Evolutionary conservation across 192 early-diverging fungal genomes (phyloP).

Genomic region (Entomortierella lignicola): DNA sequence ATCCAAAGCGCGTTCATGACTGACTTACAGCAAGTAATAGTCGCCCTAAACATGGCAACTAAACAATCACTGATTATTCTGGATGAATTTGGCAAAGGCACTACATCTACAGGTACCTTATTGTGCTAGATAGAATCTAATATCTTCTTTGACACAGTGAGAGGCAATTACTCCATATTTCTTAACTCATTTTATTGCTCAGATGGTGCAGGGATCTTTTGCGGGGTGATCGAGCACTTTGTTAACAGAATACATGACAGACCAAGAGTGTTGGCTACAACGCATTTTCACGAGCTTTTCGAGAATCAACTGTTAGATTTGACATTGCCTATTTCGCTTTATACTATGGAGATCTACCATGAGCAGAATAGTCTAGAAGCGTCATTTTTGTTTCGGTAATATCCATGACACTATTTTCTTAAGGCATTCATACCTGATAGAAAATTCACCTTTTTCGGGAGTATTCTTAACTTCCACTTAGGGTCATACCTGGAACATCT

Average conservation of each 20-base stretch:
- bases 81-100: conserved; percentile 92
- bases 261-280: conserved; percentile 80
- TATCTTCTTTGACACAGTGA: background rate
- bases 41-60: conserved; percentile 65
- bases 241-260: conserved; percentile 54
- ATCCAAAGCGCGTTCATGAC: conserved; percentile 78
- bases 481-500: conserved; percentile 55
- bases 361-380: conserved; percentile 52
- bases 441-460: background rate
- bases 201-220: conserved; percentile 87
- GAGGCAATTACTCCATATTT: background rate
- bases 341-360: conserved; percentile 71
- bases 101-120: conserved; percentile 59
- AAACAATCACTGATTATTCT: conserved; percentile 69
- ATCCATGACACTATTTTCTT: background rate
- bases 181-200: conserved; percentile 11
- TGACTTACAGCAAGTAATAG: conserved; percentile 73
- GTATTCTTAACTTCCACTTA: background rate
- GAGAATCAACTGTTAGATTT: conserved; percentile 58
- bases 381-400: conserved; percentile 73
- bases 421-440: background rate
- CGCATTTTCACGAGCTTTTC: conserved; percentile 87
- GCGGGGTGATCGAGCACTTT: conserved; percentile 74
- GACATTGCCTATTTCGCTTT: conserved; percentile 52
- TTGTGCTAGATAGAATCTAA: background rate